Evolutionary conservation across 1,284 basidiomycete genomes (phyloP).

Genomic region (Trichosporon ovoides): DNA sequence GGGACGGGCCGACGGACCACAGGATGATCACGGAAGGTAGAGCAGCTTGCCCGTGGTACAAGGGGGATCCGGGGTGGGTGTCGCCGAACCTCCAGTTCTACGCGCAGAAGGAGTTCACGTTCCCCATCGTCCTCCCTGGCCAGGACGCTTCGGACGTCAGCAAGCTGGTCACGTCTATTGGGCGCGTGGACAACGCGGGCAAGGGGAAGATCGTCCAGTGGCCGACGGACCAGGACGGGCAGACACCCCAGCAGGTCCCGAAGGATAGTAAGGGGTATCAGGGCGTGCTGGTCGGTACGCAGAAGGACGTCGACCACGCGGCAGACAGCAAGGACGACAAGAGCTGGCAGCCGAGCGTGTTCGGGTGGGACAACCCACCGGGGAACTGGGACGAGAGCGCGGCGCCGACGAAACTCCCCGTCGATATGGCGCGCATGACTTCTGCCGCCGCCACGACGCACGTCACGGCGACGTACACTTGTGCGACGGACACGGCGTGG

Average conservation of each 20-base stretch:
- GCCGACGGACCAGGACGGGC: background rate
- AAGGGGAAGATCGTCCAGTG: background rate
- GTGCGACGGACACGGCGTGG: background rate
- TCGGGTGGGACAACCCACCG: background rate
- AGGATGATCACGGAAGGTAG: background rate
- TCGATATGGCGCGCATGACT: background rate
- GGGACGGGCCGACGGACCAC: conserved; percentile 7
- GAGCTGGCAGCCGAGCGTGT: background rate
- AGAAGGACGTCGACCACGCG: background rate
- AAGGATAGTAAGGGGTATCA: background rate
- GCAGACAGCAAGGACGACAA: background rate
- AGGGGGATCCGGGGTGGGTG: background rate
- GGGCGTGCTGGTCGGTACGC: background rate
- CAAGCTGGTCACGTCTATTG: background rate
- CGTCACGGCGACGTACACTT: background rate
- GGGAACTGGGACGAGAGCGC: background rate
- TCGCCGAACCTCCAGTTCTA: conserved; percentile 1
- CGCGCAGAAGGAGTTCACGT: background rate
- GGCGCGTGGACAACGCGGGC: background rate
- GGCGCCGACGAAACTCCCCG: background rate
- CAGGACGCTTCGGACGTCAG: background rate
- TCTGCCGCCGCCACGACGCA: background rate
- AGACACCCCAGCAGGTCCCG: background rate
- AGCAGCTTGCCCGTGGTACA: background rate
- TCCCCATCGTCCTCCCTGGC: background rate